phyloP scores from a whole-genome alignment of 106 monocot species.

The Posidonia australis region DNA sequence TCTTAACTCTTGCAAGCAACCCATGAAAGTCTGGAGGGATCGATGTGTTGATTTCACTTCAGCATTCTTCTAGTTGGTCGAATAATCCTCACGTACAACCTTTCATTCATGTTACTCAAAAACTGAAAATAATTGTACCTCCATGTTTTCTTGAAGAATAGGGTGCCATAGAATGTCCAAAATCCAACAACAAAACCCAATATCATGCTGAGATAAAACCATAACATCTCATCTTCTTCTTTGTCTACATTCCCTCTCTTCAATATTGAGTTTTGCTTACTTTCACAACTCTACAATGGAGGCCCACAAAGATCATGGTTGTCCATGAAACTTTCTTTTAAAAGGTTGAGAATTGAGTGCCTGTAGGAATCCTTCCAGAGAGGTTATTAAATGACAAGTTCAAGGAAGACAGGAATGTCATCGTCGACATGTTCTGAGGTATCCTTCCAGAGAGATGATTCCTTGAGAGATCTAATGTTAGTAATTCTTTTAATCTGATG shows the following conservation, averaged over 20 bases:
- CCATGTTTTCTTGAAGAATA: no score
- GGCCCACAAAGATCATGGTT: conserved; percentile 24
- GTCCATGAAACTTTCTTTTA: conserved; percentile 6
- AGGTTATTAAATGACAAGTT: conserved; percentile 28
- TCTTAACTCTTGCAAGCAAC: no score
- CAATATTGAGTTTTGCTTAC: no score
- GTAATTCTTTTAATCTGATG: conserved; percentile 1
- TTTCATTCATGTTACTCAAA: no score
- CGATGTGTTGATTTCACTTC: no score
- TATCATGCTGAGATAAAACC: background rate
- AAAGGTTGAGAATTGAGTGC: background rate
- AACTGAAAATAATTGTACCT: no score
- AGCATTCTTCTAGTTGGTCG: no score
- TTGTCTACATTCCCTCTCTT: background rate
- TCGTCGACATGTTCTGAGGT: conserved; percentile 9
- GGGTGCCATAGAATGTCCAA: no score
- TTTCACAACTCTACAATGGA: background rate
- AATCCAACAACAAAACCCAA: no score
- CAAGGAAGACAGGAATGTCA: conserved; percentile 8
- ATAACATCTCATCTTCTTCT: no score
- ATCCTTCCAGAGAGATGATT: conserved; percentile 22
- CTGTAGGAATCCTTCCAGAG: conserved; percentile 16
- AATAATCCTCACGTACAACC: no score
- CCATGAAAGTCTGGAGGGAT: no score
- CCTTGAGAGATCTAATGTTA: conserved; percentile 20